phyloP scores from a whole-genome alignment of 208 protist genomes.

The Strigomonas galati region DNA sequence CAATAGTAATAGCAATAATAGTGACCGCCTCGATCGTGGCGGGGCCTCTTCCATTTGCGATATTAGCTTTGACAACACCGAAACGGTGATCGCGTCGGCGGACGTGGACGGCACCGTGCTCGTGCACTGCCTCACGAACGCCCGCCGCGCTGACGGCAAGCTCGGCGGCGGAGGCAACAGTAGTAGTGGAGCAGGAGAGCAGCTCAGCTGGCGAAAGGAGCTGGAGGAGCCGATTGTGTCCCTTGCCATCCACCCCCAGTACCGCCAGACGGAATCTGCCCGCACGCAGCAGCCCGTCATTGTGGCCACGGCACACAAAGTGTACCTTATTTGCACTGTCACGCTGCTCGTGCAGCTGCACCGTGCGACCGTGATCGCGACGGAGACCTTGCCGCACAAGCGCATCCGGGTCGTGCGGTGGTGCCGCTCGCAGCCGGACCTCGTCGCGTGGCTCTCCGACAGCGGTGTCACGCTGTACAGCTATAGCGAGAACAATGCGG shows the following conservation, averaged over 20 bases:
- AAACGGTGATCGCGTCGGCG: constrained; percentile 44
- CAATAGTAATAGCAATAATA: too few relatives aligned
- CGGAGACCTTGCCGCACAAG: constrained; percentile 41
- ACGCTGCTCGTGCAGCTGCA: constrained; percentile 38
- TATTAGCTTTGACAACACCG: too few relatives aligned
- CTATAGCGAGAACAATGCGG: constrained; percentile 23
- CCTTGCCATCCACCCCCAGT: constrained; percentile 56
- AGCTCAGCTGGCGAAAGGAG: constrained; percentile 41
- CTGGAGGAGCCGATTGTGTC: constrained; percentile 42
- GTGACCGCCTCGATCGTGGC: too few relatives aligned
- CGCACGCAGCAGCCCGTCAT: constrained; percentile 30
- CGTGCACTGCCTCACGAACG: constrained; percentile 40
- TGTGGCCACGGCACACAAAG: constrained; percentile 35
- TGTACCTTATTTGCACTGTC: constrained; percentile 44
- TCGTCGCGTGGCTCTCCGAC: constrained; percentile 69
- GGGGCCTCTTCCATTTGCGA: too few relatives aligned
- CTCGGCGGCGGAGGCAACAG: constrained; percentile 45
- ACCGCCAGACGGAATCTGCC: constrained; percentile 28
- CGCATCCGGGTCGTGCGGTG: constrained; percentile 55
- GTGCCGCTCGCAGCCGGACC: constrained; percentile 33
- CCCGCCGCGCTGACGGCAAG: constrained; percentile 32
- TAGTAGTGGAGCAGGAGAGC: constrained; percentile 24
- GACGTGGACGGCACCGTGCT: constrained; percentile 49
- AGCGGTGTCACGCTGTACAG: constrained; percentile 55
- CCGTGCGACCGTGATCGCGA: constrained; percentile 35